Conservation (phyloP, 441 rosid genomes). For the Pelargonium cotyledonis region DNA sequence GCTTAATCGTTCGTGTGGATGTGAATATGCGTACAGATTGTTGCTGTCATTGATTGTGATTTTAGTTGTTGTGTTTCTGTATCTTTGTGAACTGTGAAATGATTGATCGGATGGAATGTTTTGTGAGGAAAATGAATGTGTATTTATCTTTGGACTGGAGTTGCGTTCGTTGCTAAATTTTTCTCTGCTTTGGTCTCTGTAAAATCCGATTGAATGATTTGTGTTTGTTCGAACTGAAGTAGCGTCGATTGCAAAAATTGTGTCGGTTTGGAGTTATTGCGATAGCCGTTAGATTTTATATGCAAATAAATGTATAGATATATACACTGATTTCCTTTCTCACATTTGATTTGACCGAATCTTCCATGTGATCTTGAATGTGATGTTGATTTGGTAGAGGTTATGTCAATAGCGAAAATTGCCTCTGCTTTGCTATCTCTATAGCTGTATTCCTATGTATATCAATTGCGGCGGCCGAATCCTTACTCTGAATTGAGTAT, state of each 20-base stretch:
- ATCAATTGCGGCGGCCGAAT: neutral
- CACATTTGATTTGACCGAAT: neutral
- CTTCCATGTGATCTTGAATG: neutral
- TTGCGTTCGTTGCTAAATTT: too few relatives aligned
- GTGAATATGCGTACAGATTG: neutral
- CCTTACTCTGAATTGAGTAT: neutral
- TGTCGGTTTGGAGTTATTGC: neutral
- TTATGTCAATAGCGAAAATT: neutral
- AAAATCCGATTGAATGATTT: neutral
- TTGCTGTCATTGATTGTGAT: neutral
- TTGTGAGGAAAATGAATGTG: neutral
- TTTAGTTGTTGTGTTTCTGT: neutral
- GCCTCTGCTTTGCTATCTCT: neutral
- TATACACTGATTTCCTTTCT: neutral
- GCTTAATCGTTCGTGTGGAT: neutral
- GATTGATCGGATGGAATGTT: neutral
- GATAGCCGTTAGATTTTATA: too few relatives aligned
- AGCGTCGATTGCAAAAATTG: neutral
- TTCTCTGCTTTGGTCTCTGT: neutral
- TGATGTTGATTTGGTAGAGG: neutral
- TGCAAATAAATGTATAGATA: neutral
- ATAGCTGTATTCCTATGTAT: neutral
- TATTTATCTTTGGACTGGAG: neutral
- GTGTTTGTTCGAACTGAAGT: neutral
- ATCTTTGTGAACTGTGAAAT: neutral